Evolutionary conservation across 2,329 filamentous ascomycete species (phyloP), one percentile per base, ranked within the genome.

Genomic region (Cercospora beticola): DNA sequence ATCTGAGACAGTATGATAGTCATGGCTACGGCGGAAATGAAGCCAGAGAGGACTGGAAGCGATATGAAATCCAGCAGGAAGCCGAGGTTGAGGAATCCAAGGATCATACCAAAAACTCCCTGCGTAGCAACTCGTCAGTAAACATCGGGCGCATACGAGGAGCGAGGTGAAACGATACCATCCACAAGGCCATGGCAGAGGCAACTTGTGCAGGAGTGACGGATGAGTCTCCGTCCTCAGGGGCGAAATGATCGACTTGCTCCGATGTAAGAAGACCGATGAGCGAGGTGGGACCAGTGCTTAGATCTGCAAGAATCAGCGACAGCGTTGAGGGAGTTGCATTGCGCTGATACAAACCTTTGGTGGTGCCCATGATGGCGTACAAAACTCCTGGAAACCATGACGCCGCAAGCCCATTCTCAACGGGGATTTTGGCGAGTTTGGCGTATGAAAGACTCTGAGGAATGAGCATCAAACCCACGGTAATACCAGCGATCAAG

Each of bases 1-100:
- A 90, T 83, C 75, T 90, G 88, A n/a, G 87, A 87, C 61, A 89
- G 84, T 23, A 87, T 85, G 74, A 90, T 90, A 31, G 87, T 88
- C 59, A 90, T 85, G 26, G 87, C 88, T 1, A 88, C 88, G 1
- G 88, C 88, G 0, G 87, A 88, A 72, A 90, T 89, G 79, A 90
- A 90, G 4, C 88, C 88, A 6, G 83, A 87, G 0, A 90, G 82
- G 1, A 90, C 86, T 0, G 88, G 88, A 0, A 88, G 83, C 0
- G 88, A 89, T 71, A 90, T 86, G 72, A 89, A 90, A 68, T 90
- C 87, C 21, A 90, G 82, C 26, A 73, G 59, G 43, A 73, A 73
- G 2, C 69, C 69, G n/a, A 71, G 69, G 33, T 87, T 88, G 23
- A 90, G 81, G 1, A 90, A 80, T 0, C 88, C 88, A 2, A 90